Conservation (phyloP, 2,329 filamentous ascomycete genomes). For the Fusarium hainanense region DNA sequence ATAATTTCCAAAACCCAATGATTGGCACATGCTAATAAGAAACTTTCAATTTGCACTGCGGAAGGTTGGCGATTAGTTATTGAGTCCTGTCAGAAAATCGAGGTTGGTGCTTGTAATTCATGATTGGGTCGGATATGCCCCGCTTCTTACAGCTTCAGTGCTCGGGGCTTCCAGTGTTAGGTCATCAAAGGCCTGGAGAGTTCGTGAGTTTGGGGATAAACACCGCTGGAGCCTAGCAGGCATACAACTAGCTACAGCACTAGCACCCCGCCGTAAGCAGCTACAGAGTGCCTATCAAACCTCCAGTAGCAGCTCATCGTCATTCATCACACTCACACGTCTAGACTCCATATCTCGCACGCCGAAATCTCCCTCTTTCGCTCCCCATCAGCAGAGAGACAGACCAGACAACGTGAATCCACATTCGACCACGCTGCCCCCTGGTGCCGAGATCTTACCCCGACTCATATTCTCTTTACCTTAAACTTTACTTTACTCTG, state of each 20-base stretch:
- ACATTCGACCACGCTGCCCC: constrained; percentile 31
- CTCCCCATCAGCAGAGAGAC: constrained; percentile 19
- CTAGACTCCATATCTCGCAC: constrained; percentile 14
- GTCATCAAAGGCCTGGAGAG: not conserved
- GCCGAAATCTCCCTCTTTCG: constrained; percentile 31
- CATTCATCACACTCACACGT: constrained; percentile 8
- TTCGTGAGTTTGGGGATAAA: constrained; percentile 2
- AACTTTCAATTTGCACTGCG: not conserved
- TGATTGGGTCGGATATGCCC: not conserved
- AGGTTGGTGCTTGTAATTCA: not conserved
- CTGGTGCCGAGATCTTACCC: constrained; percentile 38
- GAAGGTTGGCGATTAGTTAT: not conserved
- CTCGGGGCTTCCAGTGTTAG: constrained; percentile 9
- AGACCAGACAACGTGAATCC: constrained; percentile 26
- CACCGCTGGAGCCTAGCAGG: constrained; percentile 18
- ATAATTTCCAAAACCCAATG: constrained; percentile 5
- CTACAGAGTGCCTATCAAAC: not conserved
- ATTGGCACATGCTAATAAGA: constrained; percentile 11
- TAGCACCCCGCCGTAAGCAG: constrained; percentile 7
- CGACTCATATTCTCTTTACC: constrained; percentile 19
- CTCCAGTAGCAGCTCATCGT: not conserved
- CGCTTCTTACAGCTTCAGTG: constrained; percentile 23
- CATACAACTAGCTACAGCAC: constrained; percentile 3
- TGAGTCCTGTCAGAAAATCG: not conserved
- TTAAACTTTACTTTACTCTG: constrained; percentile 1